These are phyloP conservation scores for Boletus rubroflammeus DNA, from an alignment of 768 basidiomycete species.

Conservation along the genomic window DNA sequence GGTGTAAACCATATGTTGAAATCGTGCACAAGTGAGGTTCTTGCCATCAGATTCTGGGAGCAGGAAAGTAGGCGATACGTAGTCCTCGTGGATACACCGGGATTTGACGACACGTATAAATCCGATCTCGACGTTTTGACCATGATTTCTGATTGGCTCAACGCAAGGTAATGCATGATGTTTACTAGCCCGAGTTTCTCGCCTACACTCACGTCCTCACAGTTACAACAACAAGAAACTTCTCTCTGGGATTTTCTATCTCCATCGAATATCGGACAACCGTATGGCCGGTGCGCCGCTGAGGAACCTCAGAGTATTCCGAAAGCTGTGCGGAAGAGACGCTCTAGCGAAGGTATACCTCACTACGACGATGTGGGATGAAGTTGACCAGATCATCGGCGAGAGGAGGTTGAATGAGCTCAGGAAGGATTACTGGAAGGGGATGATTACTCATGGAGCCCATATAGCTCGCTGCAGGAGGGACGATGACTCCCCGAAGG, in stretches of 20 bases:
- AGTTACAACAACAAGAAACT: slow-evolving; percentile 10
- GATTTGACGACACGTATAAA: slow-evolving; percentile 20
- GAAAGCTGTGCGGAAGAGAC: slow-evolving; percentile 24
- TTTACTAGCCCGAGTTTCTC: neutral
- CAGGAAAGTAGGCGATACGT: neutral
- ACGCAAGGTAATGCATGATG: slow-evolving; percentile 1
- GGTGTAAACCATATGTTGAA: slow-evolving; percentile 6
- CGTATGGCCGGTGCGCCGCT: slow-evolving; percentile 34
- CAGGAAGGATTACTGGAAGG: slow-evolving; percentile 1
- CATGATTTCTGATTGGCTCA: slow-evolving; percentile 16
- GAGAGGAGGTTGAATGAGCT: slow-evolving; percentile 13
- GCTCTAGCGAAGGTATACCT: slow-evolving; percentile 33
- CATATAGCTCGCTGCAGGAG: slow-evolving; percentile 4
- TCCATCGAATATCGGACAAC: slow-evolving; percentile 40
- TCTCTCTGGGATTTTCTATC: slow-evolving; percentile 37
- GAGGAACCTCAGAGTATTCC: slow-evolving; percentile 35
- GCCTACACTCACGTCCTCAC: too few relatives aligned
- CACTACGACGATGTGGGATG: slow-evolving; percentile 40
- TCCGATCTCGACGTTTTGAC: slow-evolving; percentile 12
- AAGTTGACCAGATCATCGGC: slow-evolving; percentile 20
- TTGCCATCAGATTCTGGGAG: slow-evolving; percentile 3
- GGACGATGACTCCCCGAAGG: slow-evolving; percentile 6
- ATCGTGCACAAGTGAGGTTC: slow-evolving; percentile 11
- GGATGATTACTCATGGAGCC: slow-evolving; percentile 11
- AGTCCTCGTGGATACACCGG: slow-evolving; percentile 25